Conservation (phyloP, 805 yeast genomes). For the Saturnispora zaruensis region DNA sequence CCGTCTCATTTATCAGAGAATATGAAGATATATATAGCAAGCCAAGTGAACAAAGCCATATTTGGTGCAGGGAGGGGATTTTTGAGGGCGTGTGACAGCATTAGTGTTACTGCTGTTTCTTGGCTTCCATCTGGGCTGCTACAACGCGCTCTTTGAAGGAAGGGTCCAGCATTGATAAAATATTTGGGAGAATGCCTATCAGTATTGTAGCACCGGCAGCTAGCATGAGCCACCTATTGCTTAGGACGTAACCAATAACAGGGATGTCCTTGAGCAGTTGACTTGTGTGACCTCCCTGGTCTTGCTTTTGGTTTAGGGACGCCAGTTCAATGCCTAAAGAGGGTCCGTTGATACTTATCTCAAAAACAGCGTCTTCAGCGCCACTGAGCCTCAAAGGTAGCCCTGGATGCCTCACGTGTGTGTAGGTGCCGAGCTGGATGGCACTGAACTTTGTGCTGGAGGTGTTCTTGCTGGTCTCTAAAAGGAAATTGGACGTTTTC, state of each 20-base stretch:
- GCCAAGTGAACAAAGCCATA: too few relatives aligned
- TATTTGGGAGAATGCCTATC: neutral
- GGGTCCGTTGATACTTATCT: neutral
- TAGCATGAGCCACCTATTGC: neutral
- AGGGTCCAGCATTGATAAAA: slow-evolving; percentile 5
- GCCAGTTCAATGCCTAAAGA: neutral
- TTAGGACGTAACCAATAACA: neutral
- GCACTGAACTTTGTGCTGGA: neutral
- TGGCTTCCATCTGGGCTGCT: slow-evolving; percentile 4
- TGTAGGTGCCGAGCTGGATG: neutral
- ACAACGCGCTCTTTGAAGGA: slow-evolving; percentile 4
- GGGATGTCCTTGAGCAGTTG: neutral
- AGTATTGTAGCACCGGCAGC: neutral
- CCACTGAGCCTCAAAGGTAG: neutral
- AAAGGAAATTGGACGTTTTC: neutral
- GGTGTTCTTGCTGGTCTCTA: neutral
- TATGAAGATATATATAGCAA: neutral
- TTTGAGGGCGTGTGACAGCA: too few relatives aligned
- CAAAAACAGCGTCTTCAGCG: neutral
- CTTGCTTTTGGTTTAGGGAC: neutral
- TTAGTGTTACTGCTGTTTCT: neutral
- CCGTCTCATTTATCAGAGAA: neutral
- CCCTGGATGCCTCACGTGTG: neutral
- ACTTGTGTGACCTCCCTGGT: too few relatives aligned
- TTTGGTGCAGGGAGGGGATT: neutral